Evolutionary conservation across 129 eudicot species (phyloP).

Genomic region (Helianthus annuus): DNA sequence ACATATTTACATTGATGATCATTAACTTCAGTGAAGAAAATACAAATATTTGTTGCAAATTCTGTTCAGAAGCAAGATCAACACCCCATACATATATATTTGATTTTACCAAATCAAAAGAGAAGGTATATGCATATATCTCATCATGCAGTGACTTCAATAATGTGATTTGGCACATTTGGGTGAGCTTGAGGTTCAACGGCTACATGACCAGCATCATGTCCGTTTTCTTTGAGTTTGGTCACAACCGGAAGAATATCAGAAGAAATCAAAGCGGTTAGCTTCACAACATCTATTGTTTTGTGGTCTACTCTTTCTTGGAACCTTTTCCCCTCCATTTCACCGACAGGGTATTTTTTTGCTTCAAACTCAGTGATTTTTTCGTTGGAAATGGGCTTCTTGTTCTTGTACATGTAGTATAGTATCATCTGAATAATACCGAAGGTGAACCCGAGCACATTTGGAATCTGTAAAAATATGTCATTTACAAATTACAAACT

Average conservation of each 20-base stretch:
- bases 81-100: constrained; percentile 9
- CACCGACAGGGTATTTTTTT: constrained; percentile 18
- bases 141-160: constrained; percentile 31
- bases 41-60: constrained; percentile 10
- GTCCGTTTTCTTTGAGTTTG: constrained; percentile 18
- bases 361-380: constrained; percentile 14
- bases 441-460: constrained; percentile 60
- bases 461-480: constrained; percentile 34
- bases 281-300: constrained; percentile 45
- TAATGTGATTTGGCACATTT: constrained; percentile 26
- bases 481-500: neutral
- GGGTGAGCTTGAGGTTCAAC: constrained; percentile 25
- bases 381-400: constrained; percentile 33
- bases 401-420: constrained; percentile 45
- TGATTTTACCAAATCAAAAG: neutral
- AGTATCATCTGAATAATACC: constrained; percentile 64
- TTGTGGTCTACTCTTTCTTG: constrained; percentile 32
- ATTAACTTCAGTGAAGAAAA: constrained; percentile 21
- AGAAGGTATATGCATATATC: neutral
- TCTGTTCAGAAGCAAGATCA: constrained; percentile 8
- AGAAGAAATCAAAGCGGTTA: constrained; percentile 28
- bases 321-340: constrained; percentile 21
- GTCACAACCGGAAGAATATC: constrained; percentile 41
- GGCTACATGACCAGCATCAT: constrained; percentile 5
- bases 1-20: constrained; percentile 17